Evolutionary conservation across 2,329 filamentous ascomycete genomes (phyloP).

Genomic region (Aspergillus pseudoterreus): DNA sequence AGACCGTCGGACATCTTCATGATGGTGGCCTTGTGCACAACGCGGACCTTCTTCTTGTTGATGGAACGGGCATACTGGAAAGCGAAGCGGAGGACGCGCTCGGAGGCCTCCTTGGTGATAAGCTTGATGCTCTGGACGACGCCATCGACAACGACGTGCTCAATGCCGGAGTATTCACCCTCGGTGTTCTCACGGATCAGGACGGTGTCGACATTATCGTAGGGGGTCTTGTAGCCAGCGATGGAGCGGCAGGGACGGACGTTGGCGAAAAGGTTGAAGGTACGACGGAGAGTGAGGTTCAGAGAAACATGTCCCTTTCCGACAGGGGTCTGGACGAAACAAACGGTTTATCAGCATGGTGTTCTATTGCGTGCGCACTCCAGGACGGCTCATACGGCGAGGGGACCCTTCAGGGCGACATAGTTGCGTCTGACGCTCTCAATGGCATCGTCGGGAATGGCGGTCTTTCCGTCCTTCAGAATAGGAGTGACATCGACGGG

Average conservation of each 20-base stretch:
- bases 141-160: constrained; percentile 96
- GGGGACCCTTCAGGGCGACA: constrained; percentile 95
- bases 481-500: constrained; percentile 92
- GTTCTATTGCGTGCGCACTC: not conserved
- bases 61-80: constrained; percentile 97
- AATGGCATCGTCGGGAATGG: constrained; percentile 89
- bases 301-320: constrained; percentile 99
- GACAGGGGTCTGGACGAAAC: constrained; percentile 69
- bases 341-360: constrained; percentile 22
- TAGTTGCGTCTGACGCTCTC: constrained; percentile 92
- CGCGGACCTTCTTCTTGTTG: constrained; percentile 93
- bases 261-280: constrained; percentile 99
- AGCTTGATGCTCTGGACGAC: constrained; percentile 99
- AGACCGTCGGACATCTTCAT: constrained; percentile 99
- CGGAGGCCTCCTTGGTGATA: constrained; percentile 89
- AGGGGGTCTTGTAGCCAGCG: constrained; percentile 95
- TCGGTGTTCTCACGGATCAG: constrained; percentile 99
- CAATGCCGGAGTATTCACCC: constrained; percentile 98
- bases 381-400: constrained; percentile 64
- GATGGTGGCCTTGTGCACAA: constrained; percentile 99
- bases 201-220: constrained; percentile 94
- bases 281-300: constrained; percentile 96
- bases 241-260: constrained; percentile 96
- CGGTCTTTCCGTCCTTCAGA: constrained; percentile 90
- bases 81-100: constrained; percentile 93